Percentiles rank a stretch among this genome's conserved stretches.
Conservation (phyloP, 169 alveolate species). For the Cryptosporidium canis region DNA sequence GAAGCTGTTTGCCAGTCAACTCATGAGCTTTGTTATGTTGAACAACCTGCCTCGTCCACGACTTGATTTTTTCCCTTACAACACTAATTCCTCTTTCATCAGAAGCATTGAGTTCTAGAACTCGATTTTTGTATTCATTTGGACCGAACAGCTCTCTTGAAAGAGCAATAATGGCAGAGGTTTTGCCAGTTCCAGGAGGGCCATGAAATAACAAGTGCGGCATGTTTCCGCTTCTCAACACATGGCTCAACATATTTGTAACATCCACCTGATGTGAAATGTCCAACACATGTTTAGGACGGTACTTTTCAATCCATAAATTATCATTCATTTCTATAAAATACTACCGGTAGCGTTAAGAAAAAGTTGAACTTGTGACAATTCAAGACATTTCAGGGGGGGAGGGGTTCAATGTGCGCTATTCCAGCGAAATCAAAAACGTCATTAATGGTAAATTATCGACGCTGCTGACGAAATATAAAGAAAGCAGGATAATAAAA, state of each 20-base stretch:
- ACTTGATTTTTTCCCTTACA: constrained; percentile 96
- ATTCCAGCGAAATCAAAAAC: not conserved
- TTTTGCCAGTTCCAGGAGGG: constrained; percentile 99
- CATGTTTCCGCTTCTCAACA: constrained; percentile 80
- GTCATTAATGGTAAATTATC: too few species aligned
- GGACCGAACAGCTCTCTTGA: constrained; percentile 94
- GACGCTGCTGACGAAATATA: too few species aligned
- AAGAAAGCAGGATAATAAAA: too few species aligned
- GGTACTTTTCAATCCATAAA: constrained; percentile 88
- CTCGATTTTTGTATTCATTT: constrained; percentile 91
- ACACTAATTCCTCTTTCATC: constrained; percentile 98
- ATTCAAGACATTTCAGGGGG: too few species aligned
- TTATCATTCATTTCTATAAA: constrained; percentile 73
- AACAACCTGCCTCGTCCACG: constrained; percentile 94
- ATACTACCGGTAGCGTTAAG: too few species aligned
- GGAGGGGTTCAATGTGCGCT: constrained; percentile 42
- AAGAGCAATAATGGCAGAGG: constrained; percentile 96
- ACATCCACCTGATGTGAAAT: constrained; percentile 84
- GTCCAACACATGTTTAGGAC: constrained; percentile 83
- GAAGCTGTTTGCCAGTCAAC: constrained; percentile 86
- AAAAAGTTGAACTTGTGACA: too few species aligned
- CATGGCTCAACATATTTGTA: constrained; percentile 81
- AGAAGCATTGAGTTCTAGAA: constrained; percentile 97
- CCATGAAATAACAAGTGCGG: constrained; percentile 97
- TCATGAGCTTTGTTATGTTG: constrained; percentile 84